Conservation (phyloP, 2,329 filamentous ascomycete genomes). For the Colletotrichum karsti region DNA sequence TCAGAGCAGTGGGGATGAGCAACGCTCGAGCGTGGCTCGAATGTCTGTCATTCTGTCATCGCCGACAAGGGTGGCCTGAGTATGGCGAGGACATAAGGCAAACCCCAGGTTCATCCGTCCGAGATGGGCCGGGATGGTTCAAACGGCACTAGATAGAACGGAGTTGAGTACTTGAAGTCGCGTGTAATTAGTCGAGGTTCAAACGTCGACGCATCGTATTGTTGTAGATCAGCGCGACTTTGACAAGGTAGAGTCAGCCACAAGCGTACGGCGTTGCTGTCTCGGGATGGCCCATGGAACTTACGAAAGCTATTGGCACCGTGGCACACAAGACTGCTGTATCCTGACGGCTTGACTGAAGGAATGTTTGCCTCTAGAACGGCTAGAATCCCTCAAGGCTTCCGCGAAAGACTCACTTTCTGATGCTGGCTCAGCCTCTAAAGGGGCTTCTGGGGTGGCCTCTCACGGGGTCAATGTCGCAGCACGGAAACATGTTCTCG, state of each 20-base stretch:
- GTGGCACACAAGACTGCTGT: neutral
- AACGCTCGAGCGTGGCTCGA: constrained; percentile 2
- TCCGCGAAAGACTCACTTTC: neutral
- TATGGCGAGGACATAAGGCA: neutral
- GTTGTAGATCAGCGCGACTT: constrained; percentile 12
- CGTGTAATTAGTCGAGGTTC: neutral
- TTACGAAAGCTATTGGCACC: neutral
- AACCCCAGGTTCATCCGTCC: neutral
- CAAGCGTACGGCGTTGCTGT: constrained; percentile 7
- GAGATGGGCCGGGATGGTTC: constrained; percentile 3
- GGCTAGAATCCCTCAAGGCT: neutral
- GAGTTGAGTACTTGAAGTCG: neutral
- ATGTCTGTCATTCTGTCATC: constrained; percentile 19
- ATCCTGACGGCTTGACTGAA: no score
- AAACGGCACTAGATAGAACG: constrained; percentile 6
- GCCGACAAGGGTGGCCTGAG: neutral
- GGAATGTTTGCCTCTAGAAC: no score
- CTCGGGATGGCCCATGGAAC: neutral
- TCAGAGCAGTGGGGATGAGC: constrained; percentile 6
- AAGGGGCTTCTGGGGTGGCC: neutral
- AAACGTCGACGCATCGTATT: neutral
- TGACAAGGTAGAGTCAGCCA: constrained; percentile 18
- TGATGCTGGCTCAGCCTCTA: neutral
- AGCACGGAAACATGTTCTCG: constrained; percentile 12
- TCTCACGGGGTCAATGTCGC: neutral